These are phyloP conservation scores for Musa acuminata DNA, from an alignment of 176 grass and related monocot species.

Conservation along the genomic window DNA sequence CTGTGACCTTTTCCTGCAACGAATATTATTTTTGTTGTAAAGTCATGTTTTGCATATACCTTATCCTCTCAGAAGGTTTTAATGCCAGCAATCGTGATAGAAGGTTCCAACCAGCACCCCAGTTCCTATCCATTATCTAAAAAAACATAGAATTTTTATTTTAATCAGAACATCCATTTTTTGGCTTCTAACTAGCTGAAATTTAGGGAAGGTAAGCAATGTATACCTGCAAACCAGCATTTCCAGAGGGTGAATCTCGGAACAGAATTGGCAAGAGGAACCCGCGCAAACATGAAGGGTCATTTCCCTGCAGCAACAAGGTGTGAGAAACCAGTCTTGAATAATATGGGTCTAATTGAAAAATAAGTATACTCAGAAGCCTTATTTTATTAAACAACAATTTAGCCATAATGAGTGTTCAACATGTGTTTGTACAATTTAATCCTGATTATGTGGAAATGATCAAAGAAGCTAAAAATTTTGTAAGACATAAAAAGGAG, in stretches of 20 bases:
- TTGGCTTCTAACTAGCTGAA: conserved; percentile 13
- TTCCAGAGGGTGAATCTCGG: conserved; percentile 63
- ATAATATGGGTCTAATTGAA: neutral
- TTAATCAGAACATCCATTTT: conserved; percentile 10
- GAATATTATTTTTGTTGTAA: neutral
- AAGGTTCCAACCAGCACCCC: conserved; percentile 95
- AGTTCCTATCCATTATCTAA: conserved; percentile 84
- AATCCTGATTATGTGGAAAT: neutral
- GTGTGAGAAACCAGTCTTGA: neutral
- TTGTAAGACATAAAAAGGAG: neutral
- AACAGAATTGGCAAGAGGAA: conserved; percentile 73
- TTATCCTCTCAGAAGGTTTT: conserved; percentile 81
- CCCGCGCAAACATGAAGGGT: conserved; percentile 87
- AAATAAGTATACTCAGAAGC: neutral
- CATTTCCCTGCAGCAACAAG: conserved; percentile 57
- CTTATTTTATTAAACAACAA: neutral
- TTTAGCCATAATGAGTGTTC: neutral
- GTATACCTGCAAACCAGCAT: conserved; percentile 66
- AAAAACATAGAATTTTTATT: conserved; percentile 11
- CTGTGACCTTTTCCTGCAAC: neutral
- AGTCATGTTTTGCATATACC: conserved; percentile 24
- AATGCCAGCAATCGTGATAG: conserved; percentile 72
- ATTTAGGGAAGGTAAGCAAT: neutral
- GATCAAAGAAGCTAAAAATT: neutral
- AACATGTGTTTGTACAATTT: neutral